Base-by-base conservation (phyloP, 2,329 filamentous ascomycete species). In the Talaromyces sp. region DNA sequence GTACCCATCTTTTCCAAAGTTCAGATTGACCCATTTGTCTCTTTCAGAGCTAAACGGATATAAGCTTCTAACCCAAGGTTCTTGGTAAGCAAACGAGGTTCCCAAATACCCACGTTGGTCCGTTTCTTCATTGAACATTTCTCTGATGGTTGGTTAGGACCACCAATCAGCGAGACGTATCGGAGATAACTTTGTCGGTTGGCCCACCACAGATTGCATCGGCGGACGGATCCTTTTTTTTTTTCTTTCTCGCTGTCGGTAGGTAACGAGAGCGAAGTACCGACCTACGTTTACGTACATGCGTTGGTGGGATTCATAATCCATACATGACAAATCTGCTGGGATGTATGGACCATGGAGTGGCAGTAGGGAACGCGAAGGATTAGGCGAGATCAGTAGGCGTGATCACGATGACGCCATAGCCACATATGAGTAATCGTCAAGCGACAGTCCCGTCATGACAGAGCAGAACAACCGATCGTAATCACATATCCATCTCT, bases 341-440 rank as follows among this genome's bases (percentile, higher is more conserved):
- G 44, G 44, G 44, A 44, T 44, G n/a, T n/a, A n/a, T n/a, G n/a
- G n/a, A n/a, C n/a, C n/a, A n/a, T n/a, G n/a, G n/a, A n/a, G n/a
- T n/a, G n/a, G n/a, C n/a, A n/a, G n/a, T n/a, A n/a, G n/a, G n/a
- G n/a, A n/a, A n/a, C n/a, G n/a, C n/a, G n/a, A n/a, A n/a, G n/a
- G n/a, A n/a, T n/a, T n/a, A n/a, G n/a, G n/a, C n/a, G n/a, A 39
- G 16, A 39, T 37, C 28, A 21, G 46, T 14, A 14, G 23, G 28
- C 28, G 46, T n/a, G 25, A 31, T n/a, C 46, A 50, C 46, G 25
- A 50, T 50, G 46, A 50, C 46, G 46, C 46, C 46, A 50, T 50
- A 28, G 46, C 46, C 46, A 50, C 46, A n/a, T 50, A 1, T 31
- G 21, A 28, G 44, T 48, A 48, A 48, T 25, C 44, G 14, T 8